phyloP scores from a whole-genome alignment of 805 yeast genomes.

The Yarrowia sp. region DNA sequence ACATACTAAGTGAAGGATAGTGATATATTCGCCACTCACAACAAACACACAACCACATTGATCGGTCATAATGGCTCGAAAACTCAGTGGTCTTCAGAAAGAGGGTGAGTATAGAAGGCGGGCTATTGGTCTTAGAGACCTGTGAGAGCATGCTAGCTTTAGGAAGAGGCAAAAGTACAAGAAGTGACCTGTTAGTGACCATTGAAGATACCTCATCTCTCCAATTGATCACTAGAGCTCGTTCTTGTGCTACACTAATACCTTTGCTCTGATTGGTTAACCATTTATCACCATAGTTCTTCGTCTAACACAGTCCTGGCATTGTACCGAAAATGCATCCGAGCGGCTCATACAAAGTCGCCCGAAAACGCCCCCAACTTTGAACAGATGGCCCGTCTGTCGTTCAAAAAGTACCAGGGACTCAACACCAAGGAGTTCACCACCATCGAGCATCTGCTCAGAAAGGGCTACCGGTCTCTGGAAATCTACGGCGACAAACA shows the following conservation, averaged over 20 bases:
- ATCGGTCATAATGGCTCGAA: constrained; percentile 36
- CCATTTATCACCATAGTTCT: not conserved
- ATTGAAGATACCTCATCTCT: not conserved
- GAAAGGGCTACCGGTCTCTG: constrained; percentile 73
- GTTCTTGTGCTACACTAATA: not conserved
- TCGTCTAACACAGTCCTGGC: constrained; percentile 49
- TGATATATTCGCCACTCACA: too few species aligned
- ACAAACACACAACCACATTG: too few species aligned
- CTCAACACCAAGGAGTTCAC: constrained; percentile 80
- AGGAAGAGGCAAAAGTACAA: too few species aligned
- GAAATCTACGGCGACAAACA: constrained; percentile 76
- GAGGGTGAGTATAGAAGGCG: constrained; percentile 50
- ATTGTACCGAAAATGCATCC: constrained; percentile 58
- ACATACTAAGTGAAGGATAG: not conserved
- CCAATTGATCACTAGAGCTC: not conserved
- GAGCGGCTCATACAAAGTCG: constrained; percentile 58
- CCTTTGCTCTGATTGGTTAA: not conserved
- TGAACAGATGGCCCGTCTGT: constrained; percentile 58
- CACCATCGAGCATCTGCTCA: constrained; percentile 81
- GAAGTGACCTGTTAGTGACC: too few species aligned
- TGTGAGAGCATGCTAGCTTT: too few species aligned
- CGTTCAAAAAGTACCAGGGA: constrained; percentile 63
- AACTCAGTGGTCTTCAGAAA: constrained; percentile 52
- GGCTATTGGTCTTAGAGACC: too few species aligned
- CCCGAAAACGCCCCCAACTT: constrained; percentile 56